Evolutionary conservation across 345 rosid genomes (phyloP).

Genomic region (Euphorbia peplus): DNA sequence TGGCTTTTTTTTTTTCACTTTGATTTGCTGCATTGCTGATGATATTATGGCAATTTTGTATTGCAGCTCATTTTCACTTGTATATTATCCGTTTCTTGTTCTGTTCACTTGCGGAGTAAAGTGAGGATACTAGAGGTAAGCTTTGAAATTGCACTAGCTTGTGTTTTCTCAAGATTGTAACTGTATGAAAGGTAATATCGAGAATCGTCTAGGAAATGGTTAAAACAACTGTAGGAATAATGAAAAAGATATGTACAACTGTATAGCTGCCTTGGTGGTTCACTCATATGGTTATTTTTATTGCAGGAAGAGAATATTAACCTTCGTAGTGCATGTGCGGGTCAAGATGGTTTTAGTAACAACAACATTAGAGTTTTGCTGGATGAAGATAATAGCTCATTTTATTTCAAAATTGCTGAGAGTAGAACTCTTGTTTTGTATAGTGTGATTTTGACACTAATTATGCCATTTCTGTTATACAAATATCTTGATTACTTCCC

Average conservation of each 20-base stretch:
- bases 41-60: slow-evolving; percentile 15
- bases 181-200: neutral
- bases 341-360: slow-evolving; percentile 27
- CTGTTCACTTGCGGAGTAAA: slow-evolving; percentile 44
- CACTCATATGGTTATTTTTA: slow-evolving; percentile 10
- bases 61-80: slow-evolving; percentile 60
- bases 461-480: slow-evolving; percentile 61
- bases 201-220: neutral
- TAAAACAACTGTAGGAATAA: neutral
- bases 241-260: neutral
- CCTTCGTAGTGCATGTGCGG: slow-evolving; percentile 43
- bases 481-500: slow-evolving; percentile 70
- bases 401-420: slow-evolving; percentile 38
- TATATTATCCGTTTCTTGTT: slow-evolving; percentile 45
- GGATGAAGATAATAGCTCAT: slow-evolving; percentile 27
- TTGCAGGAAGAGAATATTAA: slow-evolving; percentile 66
- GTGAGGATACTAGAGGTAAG: slow-evolving; percentile 65
- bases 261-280: neutral
- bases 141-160: neutral
- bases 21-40: neutral
- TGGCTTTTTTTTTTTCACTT: neutral
- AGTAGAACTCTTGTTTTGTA: slow-evolving; percentile 61
- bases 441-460: slow-evolving; percentile 49
- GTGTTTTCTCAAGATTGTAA: slow-evolving; percentile 1
- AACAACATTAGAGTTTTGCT: slow-evolving; percentile 31